phyloP scores from a whole-genome alignment of 139 green algal species.

The Deuterostichococcus epilithicus region DNA sequence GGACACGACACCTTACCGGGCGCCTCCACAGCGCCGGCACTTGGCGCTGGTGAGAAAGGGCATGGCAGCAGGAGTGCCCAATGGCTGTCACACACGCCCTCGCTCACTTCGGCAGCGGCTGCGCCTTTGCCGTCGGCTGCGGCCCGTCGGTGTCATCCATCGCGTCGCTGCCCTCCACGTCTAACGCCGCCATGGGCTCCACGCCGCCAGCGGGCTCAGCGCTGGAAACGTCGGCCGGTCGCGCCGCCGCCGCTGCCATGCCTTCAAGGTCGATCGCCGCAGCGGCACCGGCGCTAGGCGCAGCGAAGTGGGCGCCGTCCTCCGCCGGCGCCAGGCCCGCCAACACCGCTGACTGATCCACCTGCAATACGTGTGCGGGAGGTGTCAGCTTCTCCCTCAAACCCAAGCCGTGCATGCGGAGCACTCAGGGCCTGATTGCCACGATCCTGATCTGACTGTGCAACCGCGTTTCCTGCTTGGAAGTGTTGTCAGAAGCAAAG shows the following conservation, averaged over 20 bases:
- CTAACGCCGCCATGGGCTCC: constrained; percentile 11
- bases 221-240: too few relatives aligned
- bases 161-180: constrained; percentile 31
- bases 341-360: constrained; percentile 67
- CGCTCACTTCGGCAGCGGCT: constrained; percentile 4
- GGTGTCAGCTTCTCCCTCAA: too few relatives aligned
- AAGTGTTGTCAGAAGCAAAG: too few relatives aligned
- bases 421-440: too few relatives aligned
- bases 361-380: too few relatives aligned
- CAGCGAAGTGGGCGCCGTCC: constrained; percentile 12
- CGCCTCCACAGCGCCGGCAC: too few relatives aligned
- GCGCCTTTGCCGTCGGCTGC: constrained; percentile 7
- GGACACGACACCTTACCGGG: too few relatives aligned
- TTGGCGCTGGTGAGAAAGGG: too few relatives aligned
- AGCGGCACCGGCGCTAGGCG: not conserved
- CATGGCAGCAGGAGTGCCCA: too few relatives aligned
- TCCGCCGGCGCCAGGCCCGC: constrained; percentile 58
- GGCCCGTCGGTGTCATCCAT: constrained; percentile 36
- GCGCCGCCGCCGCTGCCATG: constrained; percentile 19
- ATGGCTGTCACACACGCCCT: constrained; percentile 17
- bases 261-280: constrained; percentile 34
- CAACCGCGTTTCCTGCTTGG: too few relatives aligned
- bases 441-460: too few relatives aligned
- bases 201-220: constrained; percentile 1
- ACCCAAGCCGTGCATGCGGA: too few relatives aligned